phyloP scores from a whole-genome alignment of 1,284 basidiomycete species.

The Irpex rosettiformis region DNA sequence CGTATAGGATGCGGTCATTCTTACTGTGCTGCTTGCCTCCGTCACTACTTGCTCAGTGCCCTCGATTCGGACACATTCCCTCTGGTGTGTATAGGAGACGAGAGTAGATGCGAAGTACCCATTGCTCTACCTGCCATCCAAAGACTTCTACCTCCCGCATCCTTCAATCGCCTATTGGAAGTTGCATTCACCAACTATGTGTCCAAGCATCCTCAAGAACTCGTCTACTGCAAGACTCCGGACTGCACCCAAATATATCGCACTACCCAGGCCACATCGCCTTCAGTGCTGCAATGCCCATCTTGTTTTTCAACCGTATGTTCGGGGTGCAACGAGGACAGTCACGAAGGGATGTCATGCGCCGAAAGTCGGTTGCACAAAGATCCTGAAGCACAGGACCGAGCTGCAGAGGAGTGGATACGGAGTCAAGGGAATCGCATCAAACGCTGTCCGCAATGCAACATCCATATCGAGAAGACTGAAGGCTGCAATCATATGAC shows the following conservation, averaged over 20 bases:
- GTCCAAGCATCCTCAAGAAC: conserved; percentile 40
- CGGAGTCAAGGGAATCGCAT: conserved; percentile 22
- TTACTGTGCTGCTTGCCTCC: conserved; percentile 51
- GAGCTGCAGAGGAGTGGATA: conserved; percentile 40
- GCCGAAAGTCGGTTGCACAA: conserved; percentile 20
- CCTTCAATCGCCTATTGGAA: conserved; percentile 44
- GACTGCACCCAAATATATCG: conserved; percentile 57
- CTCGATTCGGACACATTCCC: conserved; percentile 44
- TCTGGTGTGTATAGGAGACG: conserved; percentile 49
- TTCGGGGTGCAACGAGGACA: conserved; percentile 30
- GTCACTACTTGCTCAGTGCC: conserved; percentile 46
- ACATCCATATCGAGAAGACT: conserved; percentile 23
- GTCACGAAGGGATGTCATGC: conserved; percentile 51
- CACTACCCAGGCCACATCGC: conserved; percentile 27
- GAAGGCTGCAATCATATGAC: conserved; percentile 31
- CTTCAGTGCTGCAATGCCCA: conserved; percentile 31
- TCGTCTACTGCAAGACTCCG: conserved; percentile 53
- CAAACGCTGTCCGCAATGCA: conserved; percentile 27
- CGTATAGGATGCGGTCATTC: conserved; percentile 47
- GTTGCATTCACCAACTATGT: conserved; percentile 42
- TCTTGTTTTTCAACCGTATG: conserved; percentile 53
- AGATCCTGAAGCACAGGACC: conserved; percentile 36
- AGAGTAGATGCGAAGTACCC: conserved; percentile 40
- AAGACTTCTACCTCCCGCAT: conserved; percentile 38
- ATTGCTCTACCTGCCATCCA: conserved; percentile 49